These are phyloP conservation scores for Suillus sp. DNA, from an alignment of 768 basidiomycete species.

Conservation along the genomic window DNA sequence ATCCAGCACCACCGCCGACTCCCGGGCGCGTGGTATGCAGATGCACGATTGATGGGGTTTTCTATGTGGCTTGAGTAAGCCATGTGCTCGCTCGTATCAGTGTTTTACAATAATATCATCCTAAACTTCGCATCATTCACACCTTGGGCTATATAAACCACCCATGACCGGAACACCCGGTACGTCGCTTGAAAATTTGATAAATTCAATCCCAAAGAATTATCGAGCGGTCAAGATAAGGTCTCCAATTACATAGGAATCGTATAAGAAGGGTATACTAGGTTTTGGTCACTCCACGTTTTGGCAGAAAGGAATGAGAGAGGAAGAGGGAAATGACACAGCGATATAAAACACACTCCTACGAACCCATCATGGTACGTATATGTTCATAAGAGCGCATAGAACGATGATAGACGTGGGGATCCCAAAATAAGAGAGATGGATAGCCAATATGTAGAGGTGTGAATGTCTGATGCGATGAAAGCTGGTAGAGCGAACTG, in stretches of 20 bases:
- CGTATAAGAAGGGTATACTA: slow-evolving; percentile 23
- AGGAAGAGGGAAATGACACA: slow-evolving; percentile 2
- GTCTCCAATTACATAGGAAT: slow-evolving; percentile 24
- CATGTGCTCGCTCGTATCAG: background rate
- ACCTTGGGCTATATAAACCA: background rate
- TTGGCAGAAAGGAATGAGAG: slow-evolving; percentile 2
- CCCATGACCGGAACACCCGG: background rate
- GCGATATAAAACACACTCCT: slow-evolving; percentile 11
- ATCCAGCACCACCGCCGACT: background rate
- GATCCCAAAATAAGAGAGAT: slow-evolving; percentile 13
- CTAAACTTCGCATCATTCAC: background rate
- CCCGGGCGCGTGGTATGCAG: background rate
- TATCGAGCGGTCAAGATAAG: slow-evolving; percentile 18
- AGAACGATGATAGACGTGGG: slow-evolving; percentile 12
- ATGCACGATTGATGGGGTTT: background rate
- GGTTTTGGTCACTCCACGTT: slow-evolving; percentile 12
- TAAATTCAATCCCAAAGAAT: slow-evolving; percentile 8
- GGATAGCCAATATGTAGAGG: slow-evolving; percentile 26
- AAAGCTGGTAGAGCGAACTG: slow-evolving; percentile 26
- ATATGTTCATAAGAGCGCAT: slow-evolving; percentile 14
- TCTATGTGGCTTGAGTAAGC: background rate
- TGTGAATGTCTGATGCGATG: slow-evolving; percentile 28
- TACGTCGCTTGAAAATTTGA: background rate
- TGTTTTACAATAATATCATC: slow-evolving; percentile 3
- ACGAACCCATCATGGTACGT: slow-evolving; percentile 8